A percentile compares a stretch with the other conserved stretches of the same genome.
Evolutionary conservation across 192 early-diverging fungal species (phyloP).

Genomic region (Pilaira anomala): DNA sequence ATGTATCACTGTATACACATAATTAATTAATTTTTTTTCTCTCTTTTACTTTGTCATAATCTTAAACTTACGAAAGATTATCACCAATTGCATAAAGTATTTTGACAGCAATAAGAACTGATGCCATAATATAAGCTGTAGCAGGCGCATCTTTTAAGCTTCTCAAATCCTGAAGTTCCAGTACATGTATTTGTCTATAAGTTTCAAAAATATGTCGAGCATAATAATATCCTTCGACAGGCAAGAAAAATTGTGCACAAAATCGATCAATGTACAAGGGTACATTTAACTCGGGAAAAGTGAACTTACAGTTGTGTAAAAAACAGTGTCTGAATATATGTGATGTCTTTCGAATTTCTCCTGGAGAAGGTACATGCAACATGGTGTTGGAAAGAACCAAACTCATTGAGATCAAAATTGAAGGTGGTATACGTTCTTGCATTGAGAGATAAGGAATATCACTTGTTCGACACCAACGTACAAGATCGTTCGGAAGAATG

Average conservation of each 20-base stretch:
- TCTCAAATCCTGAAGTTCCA: too few species aligned
- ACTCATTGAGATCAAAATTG: neutral
- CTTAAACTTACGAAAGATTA: slow-evolving; percentile 1
- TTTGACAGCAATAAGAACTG: slow-evolving; percentile 11
- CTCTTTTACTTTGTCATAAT: too few species aligned
- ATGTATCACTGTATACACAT: neutral
- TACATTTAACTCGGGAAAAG: slow-evolving; percentile 19
- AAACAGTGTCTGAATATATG: neutral
- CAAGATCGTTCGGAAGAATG: slow-evolving; percentile 20
- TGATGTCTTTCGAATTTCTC: neutral
- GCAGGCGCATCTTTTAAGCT: neutral
- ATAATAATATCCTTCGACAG: slow-evolving; percentile 22
- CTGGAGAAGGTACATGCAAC: neutral
- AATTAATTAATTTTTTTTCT: too few species aligned
- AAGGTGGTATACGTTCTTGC: neutral
- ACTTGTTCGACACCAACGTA: slow-evolving; percentile 19
- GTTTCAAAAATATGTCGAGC: neutral
- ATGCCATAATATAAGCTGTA: neutral
- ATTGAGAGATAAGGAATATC: slow-evolving; percentile 20
- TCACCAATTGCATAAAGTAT: slow-evolving; percentile 3
- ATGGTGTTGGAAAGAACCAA: neutral
- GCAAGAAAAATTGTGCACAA: slow-evolving; percentile 27
- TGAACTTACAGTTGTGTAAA: neutral
- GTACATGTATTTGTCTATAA: neutral
- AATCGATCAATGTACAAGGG: slow-evolving; percentile 23